Evolutionary conservation across 768 basidiomycete genomes (phyloP).

Genomic region (Mycena crocata): DNA sequence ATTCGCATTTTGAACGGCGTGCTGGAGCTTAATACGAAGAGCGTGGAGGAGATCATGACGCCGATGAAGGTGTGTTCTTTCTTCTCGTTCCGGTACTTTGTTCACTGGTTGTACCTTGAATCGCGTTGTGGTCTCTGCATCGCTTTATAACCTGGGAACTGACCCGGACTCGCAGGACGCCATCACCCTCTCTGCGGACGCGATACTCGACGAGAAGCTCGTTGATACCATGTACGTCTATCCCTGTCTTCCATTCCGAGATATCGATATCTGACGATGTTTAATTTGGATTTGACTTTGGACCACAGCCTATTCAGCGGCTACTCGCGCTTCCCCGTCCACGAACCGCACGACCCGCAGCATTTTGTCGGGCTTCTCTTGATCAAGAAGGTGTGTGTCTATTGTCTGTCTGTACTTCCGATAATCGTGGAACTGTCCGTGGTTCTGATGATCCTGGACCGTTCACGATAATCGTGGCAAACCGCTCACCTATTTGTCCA

Average conservation of each 20-base stretch:
- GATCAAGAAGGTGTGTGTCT: conserved; percentile 61
- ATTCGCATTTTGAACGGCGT: conserved; percentile 86
- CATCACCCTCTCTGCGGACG: conserved; percentile 81
- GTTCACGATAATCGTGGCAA: no score
- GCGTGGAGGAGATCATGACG: conserved; percentile 85
- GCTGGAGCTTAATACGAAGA: conserved; percentile 80
- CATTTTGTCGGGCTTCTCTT: conserved; percentile 74
- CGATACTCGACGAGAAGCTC: conserved; percentile 79
- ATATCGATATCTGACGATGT: conserved; percentile 54
- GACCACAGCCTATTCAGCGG: conserved; percentile 58
- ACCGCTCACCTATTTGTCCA: conserved; percentile 19
- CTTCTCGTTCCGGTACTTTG: conserved; percentile 42
- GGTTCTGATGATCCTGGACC: not conserved
- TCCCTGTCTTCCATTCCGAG: not conserved
- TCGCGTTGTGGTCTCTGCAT: no score
- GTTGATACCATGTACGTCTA: conserved; percentile 76
- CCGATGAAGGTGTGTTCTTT: conserved; percentile 67
- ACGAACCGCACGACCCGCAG: conserved; percentile 60
- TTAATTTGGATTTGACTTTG: conserved; percentile 68
- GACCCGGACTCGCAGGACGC: conserved; percentile 67
- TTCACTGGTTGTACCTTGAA: not conserved
- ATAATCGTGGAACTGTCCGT: not conserved
- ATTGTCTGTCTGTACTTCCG: not conserved
- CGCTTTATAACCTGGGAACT: no score
- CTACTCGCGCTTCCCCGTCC: conserved; percentile 79